Conservation (phyloP, 2,329 filamentous ascomycete species). For the Cryphonectria nitschkei region DNA sequence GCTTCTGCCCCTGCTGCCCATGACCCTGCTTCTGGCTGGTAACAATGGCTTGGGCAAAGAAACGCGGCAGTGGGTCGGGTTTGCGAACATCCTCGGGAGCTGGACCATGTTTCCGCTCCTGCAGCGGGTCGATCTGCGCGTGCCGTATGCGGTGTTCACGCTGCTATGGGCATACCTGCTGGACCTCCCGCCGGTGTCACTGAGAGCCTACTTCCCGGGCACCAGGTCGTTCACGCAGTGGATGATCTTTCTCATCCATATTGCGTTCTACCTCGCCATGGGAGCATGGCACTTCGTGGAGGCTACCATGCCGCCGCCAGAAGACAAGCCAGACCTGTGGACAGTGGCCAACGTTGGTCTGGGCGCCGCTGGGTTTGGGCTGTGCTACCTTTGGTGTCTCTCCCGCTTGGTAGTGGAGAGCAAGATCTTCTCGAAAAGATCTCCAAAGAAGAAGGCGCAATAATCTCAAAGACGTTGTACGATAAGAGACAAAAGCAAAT, state of each 20-base stretch:
- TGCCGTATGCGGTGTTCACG: slow-evolving; percentile 85
- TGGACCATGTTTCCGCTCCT: slow-evolving; percentile 96
- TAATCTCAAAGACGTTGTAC: slow-evolving; percentile 28
- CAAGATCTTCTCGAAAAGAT: slow-evolving; percentile 47
- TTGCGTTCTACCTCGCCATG: slow-evolving; percentile 77
- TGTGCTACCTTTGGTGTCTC: slow-evolving; percentile 92
- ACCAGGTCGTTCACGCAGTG: slow-evolving; percentile 53
- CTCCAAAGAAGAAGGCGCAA: slow-evolving; percentile 42
- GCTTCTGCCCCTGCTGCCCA: slow-evolving; percentile 86
- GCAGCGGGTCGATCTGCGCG: slow-evolving; percentile 76
- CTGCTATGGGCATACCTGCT: slow-evolving; percentile 91
- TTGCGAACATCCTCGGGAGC: slow-evolving; percentile 84
- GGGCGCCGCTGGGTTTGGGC: slow-evolving; percentile 80
- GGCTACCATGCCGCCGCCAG: slow-evolving; percentile 67
- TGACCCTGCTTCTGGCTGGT: slow-evolving; percentile 79
- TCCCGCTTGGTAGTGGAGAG: slow-evolving; percentile 68
- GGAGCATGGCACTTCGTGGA: slow-evolving; percentile 80
- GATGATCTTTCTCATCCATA: slow-evolving; percentile 71
- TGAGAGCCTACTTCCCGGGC: slow-evolving; percentile 67
- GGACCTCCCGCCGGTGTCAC: slow-evolving; percentile 78
- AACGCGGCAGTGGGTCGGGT: slow-evolving; percentile 89
- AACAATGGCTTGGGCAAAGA: slow-evolving; percentile 77
- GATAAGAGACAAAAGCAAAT: not conserved
- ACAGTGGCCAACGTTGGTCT: slow-evolving; percentile 87
- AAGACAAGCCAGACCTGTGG: slow-evolving; percentile 89